Evolutionary conservation across 2,329 filamentous ascomycete genomes (phyloP), one percentile per base, ranked within the genome.

Genomic region (Fulvia fulva): DNA sequence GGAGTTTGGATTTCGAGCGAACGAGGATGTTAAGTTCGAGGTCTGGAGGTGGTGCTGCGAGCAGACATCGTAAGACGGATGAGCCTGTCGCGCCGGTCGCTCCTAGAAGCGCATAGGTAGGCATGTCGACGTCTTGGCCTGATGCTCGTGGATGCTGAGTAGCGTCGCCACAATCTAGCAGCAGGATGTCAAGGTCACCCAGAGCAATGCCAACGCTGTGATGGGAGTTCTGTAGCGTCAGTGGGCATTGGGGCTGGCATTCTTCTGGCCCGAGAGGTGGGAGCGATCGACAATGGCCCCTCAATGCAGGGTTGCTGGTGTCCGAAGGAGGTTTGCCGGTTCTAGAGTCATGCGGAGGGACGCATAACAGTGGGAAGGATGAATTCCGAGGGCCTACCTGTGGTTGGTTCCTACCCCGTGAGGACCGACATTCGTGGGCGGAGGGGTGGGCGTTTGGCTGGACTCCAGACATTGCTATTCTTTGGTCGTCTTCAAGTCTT

Each of bases 71-170:
- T n/a, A 68, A 52, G 34, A 67, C 57, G 22, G 66, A 65, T n/a
- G 63, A 60, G 28, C 66, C 66, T 14, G 66, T 67, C 2, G 58
- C 45, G 23, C 66, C 66, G 25, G 66, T 68, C 12, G 65, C 65
- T 12, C 66, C 66, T 8, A 68, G 62, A 8, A 67, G 57, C 19
- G 63, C 64, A 54, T 67, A 59, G 34, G 57, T 66, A 5, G 63
- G 62, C 65, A 67, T 67, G 2, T 53, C 9, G 44, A 47, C 19
- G 37, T 19, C 37, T 19, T n/a, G 14, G 16, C 16, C 37, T 41
- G 37, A 7, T 41, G 16, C 14, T 19, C 7, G 3, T 41, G 37
- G 16, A 41, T 7, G 14, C n/a, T 41, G 37, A 41, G 37, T 19
- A n/a, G 37, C 2, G 16, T 6, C 5, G 14, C 1, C n/a, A n/a